These are phyloP conservation scores for Naganishia randhawae DNA, from an alignment of 768 basidiomycete genomes.

Conservation along the genomic window DNA sequence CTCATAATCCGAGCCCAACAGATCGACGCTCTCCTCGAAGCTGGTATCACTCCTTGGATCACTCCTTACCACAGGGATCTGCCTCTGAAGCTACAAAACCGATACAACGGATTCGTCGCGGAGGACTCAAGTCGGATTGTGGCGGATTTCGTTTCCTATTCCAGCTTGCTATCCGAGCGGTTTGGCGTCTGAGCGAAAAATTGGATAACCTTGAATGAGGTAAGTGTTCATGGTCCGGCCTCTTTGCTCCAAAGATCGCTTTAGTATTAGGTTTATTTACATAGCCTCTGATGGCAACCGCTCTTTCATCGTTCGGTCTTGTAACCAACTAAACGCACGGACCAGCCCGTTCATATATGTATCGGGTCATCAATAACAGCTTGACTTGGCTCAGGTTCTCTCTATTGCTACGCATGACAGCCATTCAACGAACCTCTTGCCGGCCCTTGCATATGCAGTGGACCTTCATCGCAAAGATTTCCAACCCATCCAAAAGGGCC, in stretches of 20 bases:
- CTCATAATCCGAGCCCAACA: constrained; percentile 36
- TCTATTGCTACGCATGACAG: not conserved
- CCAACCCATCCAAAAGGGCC: constrained; percentile 62
- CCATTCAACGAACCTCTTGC: constrained; percentile 58
- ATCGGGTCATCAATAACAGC: not conserved
- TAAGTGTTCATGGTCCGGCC: constrained; percentile 2
- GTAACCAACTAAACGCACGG: not conserved
- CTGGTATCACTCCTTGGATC: constrained; percentile 35
- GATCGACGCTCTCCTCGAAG: constrained; percentile 39
- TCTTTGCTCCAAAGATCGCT: no score
- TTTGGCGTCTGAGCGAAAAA: constrained; percentile 43
- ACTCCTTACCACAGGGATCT: constrained; percentile 46
- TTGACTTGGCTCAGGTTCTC: not conserved
- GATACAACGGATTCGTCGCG: constrained; percentile 33
- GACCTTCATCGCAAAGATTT: constrained; percentile 66
- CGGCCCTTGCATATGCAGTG: constrained; percentile 66
- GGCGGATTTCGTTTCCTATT: constrained; percentile 36
- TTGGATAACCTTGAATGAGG: constrained; percentile 47
- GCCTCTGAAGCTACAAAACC: constrained; percentile 34
- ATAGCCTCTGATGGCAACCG: constrained; percentile 8
- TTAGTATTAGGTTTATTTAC: not conserved
- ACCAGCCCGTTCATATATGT: constrained; percentile 22
- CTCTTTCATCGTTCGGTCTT: constrained; percentile 11
- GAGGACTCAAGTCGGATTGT: constrained; percentile 24
- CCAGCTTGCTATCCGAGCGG: constrained; percentile 36